These are phyloP conservation scores for Rhododendron henanense DNA, from an alignment of 148 eudicot species.

Conservation along the genomic window DNA sequence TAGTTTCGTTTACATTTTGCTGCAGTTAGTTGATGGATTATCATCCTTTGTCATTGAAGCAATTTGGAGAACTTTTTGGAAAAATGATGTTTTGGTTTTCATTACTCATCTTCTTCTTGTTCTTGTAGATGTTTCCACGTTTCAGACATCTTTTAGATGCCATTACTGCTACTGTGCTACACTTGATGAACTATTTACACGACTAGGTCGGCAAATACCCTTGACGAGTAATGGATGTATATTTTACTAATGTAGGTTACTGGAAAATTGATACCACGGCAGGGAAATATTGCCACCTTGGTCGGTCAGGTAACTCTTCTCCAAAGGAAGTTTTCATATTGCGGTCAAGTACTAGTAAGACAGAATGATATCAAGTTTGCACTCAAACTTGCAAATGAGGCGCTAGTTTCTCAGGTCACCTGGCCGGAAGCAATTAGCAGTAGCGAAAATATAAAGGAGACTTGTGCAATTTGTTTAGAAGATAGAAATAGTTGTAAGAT, in stretches of 20 bases:
- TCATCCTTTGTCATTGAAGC: neutral
- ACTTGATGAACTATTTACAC: neutral
- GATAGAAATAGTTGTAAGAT: slow-evolving; percentile 39
- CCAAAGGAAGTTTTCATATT: slow-evolving; percentile 31
- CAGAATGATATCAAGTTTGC: slow-evolving; percentile 40
- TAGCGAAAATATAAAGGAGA: slow-evolving; percentile 24
- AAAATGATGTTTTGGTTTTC: neutral
- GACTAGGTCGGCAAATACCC: neutral
- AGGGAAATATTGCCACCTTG: slow-evolving; percentile 28
- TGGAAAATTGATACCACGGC: slow-evolving; percentile 28
- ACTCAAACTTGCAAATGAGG: slow-evolving; percentile 56
- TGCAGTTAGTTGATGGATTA: neutral
- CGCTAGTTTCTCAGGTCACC: slow-evolving; percentile 36
- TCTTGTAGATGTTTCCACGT: neutral
- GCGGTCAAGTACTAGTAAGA: slow-evolving; percentile 26
- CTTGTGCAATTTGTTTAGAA: slow-evolving; percentile 65
- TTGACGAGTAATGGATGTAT: neutral
- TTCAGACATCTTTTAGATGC: neutral
- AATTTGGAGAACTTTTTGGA: neutral
- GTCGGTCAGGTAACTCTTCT: slow-evolving; percentile 33
- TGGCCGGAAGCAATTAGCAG: slow-evolving; percentile 15
- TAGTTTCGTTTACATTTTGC: neutral
- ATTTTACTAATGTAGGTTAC: slow-evolving; percentile 38
- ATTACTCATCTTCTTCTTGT: neutral
- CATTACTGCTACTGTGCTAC: neutral